These are phyloP conservation scores for Pontederia paniculata DNA, from an alignment of 176 grass and related monocot genomes.

Conservation along the genomic window DNA sequence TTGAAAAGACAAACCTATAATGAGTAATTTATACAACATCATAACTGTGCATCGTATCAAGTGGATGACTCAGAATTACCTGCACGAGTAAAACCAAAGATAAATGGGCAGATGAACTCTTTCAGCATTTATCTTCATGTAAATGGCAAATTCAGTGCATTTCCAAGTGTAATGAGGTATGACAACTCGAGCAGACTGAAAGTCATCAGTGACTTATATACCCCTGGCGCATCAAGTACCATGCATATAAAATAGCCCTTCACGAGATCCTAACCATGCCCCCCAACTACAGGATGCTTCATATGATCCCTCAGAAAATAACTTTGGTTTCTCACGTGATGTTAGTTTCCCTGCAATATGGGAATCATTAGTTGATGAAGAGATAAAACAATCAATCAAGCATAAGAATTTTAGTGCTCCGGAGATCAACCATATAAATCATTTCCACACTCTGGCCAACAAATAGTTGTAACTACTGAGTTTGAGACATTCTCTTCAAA, in stretches of 20 bases:
- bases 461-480: constrained; percentile 33
- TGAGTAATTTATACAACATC: no score
- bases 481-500: constrained; percentile 38
- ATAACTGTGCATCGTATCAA: no score
- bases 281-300: constrained; percentile 48
- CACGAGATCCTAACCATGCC: constrained; percentile 75
- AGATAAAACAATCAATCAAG: background rate
- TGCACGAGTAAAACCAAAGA: no score
- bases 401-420: background rate
- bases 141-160: no score
- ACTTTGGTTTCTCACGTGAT: background rate
- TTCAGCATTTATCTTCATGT: no score
- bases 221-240: constrained; percentile 26
- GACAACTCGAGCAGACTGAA: no score
- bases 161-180: no score
- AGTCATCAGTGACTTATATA: no score
- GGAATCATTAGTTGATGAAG: background rate
- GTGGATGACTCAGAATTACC: no score
- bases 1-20: no score
- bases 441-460: constrained; percentile 44
- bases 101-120: no score
- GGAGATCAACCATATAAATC: constrained; percentile 13
- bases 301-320: constrained; percentile 12
- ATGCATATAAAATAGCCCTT: constrained; percentile 72
- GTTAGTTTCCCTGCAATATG: background rate